Percentiles rank a stretch among this genome's conserved stretches.
Evolutionary conservation across 2,329 filamentous ascomycete species (phyloP).

Genomic region (Annulohypoxylon truncatum): DNA sequence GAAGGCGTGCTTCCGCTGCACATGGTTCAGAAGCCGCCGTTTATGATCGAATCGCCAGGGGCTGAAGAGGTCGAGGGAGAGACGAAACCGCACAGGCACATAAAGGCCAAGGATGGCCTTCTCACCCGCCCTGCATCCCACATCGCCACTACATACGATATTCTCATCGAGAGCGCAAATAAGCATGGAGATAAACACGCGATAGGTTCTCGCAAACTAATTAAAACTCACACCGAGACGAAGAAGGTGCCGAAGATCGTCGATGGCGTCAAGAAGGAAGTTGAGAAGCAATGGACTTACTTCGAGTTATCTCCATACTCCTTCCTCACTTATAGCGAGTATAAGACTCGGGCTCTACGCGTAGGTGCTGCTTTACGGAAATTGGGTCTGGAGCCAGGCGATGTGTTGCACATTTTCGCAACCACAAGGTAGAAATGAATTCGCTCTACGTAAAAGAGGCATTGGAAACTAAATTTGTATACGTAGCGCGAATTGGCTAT

Average conservation of each 20-base stretch:
- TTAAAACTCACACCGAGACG: slow-evolving; percentile 83
- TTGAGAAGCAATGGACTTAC: slow-evolving; percentile 92
- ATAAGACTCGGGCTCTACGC: slow-evolving; percentile 75
- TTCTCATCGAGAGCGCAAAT: slow-evolving; percentile 76
- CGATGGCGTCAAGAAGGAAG: slow-evolving; percentile 80
- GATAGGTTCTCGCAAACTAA: slow-evolving; percentile 76
- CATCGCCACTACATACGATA: slow-evolving; percentile 81
- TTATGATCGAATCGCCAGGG: slow-evolving; percentile 78
- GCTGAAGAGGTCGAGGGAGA: slow-evolving; percentile 79
- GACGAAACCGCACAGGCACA: slow-evolving; percentile 83
- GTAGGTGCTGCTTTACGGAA: slow-evolving; percentile 79
- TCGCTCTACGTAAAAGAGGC: slow-evolving; percentile 3
- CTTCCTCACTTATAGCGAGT: slow-evolving; percentile 83
- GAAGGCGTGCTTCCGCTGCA: slow-evolving; percentile 63
- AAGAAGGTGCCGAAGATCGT: slow-evolving; percentile 92
- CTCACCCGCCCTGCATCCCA: slow-evolving; percentile 73
- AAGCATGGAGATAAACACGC: slow-evolving; percentile 72
- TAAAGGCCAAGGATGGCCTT: slow-evolving; percentile 76
- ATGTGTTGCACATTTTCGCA: slow-evolving; percentile 84
- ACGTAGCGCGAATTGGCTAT: slow-evolving; percentile 81
- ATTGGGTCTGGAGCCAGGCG: slow-evolving; percentile 74
- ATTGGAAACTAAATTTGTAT: slow-evolving; percentile 27
- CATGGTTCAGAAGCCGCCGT: slow-evolving; percentile 76
- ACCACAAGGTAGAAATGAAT: slow-evolving; percentile 74
- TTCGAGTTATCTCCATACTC: slow-evolving; percentile 84